These are phyloP conservation scores for Serendipita sp. DNA, from an alignment of 768 basidiomycete genomes.

Conservation along the genomic window DNA sequence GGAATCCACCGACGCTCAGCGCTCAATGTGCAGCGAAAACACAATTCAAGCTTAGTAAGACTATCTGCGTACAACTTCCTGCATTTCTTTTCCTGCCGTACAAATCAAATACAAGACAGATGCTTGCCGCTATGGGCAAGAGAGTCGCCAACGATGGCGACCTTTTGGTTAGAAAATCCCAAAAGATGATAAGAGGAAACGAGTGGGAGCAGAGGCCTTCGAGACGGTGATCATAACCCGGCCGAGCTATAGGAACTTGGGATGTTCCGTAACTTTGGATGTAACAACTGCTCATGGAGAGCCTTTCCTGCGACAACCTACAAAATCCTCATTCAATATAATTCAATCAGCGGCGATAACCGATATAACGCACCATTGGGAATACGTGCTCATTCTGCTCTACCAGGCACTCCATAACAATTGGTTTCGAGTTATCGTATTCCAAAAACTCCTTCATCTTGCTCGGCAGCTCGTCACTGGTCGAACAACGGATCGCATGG, in stretches of 20 bases:
- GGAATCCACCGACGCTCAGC: too few relatives aligned
- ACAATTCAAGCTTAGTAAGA: background rate
- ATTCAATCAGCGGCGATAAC: slow-evolving; percentile 10
- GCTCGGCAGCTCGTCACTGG: slow-evolving; percentile 58
- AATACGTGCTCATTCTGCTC: slow-evolving; percentile 76
- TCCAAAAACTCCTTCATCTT: slow-evolving; percentile 99
- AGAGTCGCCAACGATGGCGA: background rate
- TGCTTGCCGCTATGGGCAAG: background rate
- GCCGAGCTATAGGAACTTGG: background rate
- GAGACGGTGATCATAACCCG: background rate
- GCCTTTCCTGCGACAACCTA: slow-evolving; percentile 88
- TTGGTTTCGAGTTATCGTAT: slow-evolving; percentile 73
- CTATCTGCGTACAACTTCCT: background rate
- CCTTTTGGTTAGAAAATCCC: background rate
- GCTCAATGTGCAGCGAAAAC: too few relatives aligned
- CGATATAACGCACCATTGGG: slow-evolving; percentile 53
- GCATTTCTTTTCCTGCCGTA: background rate
- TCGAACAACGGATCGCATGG: slow-evolving; percentile 69
- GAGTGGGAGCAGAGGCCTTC: background rate
- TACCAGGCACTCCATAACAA: slow-evolving; percentile 83
- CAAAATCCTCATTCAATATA: slow-evolving; percentile 8
- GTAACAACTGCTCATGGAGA: slow-evolving; percentile 78
- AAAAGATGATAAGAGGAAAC: background rate
- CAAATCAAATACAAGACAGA: too few relatives aligned
- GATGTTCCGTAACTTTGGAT: slow-evolving; percentile 28